Evolutionary conservation across 164 flowering plant species (phyloP), one percentile per base, ranked within the genome.

Genomic region (Chimonanthus praecox): DNA sequence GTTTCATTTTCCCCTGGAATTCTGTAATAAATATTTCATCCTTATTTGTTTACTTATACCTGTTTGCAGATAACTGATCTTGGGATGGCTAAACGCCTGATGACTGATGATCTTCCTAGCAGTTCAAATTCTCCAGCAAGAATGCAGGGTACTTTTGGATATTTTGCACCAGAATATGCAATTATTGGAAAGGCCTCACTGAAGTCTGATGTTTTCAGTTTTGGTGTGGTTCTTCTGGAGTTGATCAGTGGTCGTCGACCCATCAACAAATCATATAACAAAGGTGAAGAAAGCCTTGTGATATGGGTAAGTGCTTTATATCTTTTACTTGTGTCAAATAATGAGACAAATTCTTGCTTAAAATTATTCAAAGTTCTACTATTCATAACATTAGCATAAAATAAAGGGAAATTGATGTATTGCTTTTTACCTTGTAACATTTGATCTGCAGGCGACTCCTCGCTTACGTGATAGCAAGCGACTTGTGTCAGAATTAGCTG

Each of bases 121-220:
- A 81, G 88, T 78, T 81, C 98, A 51, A 89, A 81, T 82, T 95
- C 99, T 79, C 99, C 99, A 50, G 94, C 89, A 68, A 85, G 97
- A 83, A 88, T 95, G 94, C 92, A 90, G 73, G 98, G 98, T 18
- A 95, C 98, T 21, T 95, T 95, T 75, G 99, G 98, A 67, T 95
- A 93, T 83, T 93, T 93, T 86, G 98, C 99, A 66, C 98, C 99
- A 13, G 99, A 95, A 82, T 93, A 89, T 82, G 97, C 98, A 33
- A 92, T 88, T 76, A 81, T 88, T 74, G 99, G 99, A 71, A 87
- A 84, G 85, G 91, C 92, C 54, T 89, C 97, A 43, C 83, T 88
- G 18, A 90, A 88, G 78, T 93, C 99, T 0, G 99, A 95, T 85
- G 97, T 95, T 73, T 95, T 93, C 86, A 95, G 99, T 78, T 95